These are phyloP conservation scores for Cryptosporidium meleagridis DNA, from an alignment of 169 alveolate species.

Conservation along the genomic window DNA sequence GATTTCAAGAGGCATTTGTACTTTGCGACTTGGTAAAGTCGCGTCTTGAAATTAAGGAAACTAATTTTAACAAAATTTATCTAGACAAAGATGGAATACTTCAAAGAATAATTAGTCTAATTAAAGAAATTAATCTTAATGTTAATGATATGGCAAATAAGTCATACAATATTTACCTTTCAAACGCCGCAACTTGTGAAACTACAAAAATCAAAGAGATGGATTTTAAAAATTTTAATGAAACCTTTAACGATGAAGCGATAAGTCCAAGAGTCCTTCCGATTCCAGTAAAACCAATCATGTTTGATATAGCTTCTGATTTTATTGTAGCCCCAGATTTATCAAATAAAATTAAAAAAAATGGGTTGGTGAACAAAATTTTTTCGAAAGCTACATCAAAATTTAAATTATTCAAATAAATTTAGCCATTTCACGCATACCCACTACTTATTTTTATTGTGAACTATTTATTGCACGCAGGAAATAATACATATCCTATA, in stretches of 20 bases:
- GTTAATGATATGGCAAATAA: slow-evolving; percentile 3
- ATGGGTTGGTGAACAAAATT: slow-evolving; percentile 58
- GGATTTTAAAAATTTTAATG: not conserved
- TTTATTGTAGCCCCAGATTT: slow-evolving; percentile 31
- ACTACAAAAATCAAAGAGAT: not conserved
- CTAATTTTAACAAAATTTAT: not conserved
- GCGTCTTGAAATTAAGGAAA: slow-evolving; percentile 26
- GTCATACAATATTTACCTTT: slow-evolving; percentile 36
- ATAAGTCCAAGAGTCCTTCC: slow-evolving; percentile 33
- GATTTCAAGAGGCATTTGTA: slow-evolving; percentile 62
- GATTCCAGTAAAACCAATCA: slow-evolving; percentile 66
- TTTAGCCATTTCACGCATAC: no score
- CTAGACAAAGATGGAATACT: slow-evolving; percentile 13
- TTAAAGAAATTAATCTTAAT: not conserved
- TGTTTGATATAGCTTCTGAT: slow-evolving; percentile 70
- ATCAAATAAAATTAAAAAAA: slow-evolving; percentile 2
- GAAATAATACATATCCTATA: slow-evolving; percentile 62
- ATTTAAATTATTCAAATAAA: slow-evolving; percentile 33
- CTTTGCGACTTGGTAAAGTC: slow-evolving; percentile 59
- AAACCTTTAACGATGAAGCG: slow-evolving; percentile 7
- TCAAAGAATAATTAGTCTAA: slow-evolving; percentile 16
- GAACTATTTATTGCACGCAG: slow-evolving; percentile 38
- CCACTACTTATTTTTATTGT: not conserved
- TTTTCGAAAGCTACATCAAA: slow-evolving; percentile 55
- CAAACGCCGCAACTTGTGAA: not conserved